Base-by-base conservation (phyloP, 139 green algal species). In the Chloropicon primus region DNA sequence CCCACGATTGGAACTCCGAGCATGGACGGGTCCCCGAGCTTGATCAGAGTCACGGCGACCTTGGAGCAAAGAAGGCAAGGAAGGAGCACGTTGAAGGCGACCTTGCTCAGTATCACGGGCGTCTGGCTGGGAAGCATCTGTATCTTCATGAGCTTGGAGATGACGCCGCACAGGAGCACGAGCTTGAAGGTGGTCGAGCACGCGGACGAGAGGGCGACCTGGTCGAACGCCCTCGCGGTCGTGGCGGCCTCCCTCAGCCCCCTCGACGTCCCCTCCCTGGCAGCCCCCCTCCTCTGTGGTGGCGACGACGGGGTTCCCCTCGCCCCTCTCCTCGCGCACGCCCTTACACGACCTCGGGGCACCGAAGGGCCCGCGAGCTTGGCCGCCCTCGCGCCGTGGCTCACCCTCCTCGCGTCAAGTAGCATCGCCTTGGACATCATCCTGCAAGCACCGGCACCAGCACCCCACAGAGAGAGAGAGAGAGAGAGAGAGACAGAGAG, bases 61-160 rank as follows among this genome's bases (percentile, higher is more conserved):
- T 88, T 87, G 28, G 77, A 82, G 76, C 91, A 91, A 21, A 92
- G 81, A 81, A 90, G 89, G 73, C 74, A 82, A 21, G 88, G 88
- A 28, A 92, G 86, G 28, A 91, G 71, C 17, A 89, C 27, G 23
- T 88, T 80, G 73, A 88, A 92, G 21, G 86, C 82, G 24, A 88
- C 84, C 83, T 92, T 85, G 79, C 78, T 87, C 26, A 92, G 76
- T 21, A 91, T 85, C 2, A 82, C 72, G 22, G 83, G 83, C 1
- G 88, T 91, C 21, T 85, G 77, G 22, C 77, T 71, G 23, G 86
- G 85, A 22, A 92, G 81, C 21, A 72, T 74, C 3, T 53, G 73
- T 5, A 53, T 76, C 2, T 78, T 71, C 25, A 89, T 76, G 71
- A 89, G 81, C 77, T 75, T 84, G 26, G 82, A 80, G 1, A 88